phyloP scores from a whole-genome alignment of 352 stramenopile genomes.

The Phytophthora fragariaefolia region DNA sequence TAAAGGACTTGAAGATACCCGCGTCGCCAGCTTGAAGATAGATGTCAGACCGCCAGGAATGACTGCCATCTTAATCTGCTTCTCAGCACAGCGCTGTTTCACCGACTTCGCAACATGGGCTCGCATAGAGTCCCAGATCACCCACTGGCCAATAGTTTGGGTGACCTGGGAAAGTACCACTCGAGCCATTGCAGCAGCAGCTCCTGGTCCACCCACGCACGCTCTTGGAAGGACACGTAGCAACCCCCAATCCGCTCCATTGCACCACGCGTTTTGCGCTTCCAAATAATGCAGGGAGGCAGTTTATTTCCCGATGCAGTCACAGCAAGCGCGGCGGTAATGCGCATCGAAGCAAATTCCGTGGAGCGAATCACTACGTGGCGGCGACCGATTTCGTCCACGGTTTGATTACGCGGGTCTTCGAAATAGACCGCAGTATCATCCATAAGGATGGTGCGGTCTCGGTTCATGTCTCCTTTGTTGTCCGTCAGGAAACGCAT shows the following conservation, averaged over 20 bases:
- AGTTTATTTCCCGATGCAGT: too few relatives aligned
- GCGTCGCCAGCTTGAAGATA: conserved; percentile 5
- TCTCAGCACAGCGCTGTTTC: not conserved
- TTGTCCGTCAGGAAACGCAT: too few relatives aligned
- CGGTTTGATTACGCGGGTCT: too few relatives aligned
- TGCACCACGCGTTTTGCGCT: not conserved
- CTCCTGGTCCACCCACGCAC: not conserved
- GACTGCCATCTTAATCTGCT: not conserved
- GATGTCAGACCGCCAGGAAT: not conserved
- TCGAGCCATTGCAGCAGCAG: not conserved
- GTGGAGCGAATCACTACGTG: too few relatives aligned
- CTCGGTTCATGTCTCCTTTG: too few relatives aligned
- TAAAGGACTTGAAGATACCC: conserved; percentile 28
- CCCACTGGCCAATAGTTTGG: not conserved
- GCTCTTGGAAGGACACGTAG: not conserved
- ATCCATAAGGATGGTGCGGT: too few relatives aligned
- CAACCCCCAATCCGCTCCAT: not conserved
- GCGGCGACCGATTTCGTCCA: too few relatives aligned
- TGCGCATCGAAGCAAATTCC: too few relatives aligned
- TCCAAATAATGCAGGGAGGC: too few relatives aligned
- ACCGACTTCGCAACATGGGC: not conserved
- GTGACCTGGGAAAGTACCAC: not conserved
- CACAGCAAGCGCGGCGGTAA: too few relatives aligned
- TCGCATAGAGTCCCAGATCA: not conserved
- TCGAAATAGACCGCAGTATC: too few relatives aligned